Evolutionary conservation across 164 flowering plant genomes (phyloP).

Genomic region (Saururus chinensis): DNA sequence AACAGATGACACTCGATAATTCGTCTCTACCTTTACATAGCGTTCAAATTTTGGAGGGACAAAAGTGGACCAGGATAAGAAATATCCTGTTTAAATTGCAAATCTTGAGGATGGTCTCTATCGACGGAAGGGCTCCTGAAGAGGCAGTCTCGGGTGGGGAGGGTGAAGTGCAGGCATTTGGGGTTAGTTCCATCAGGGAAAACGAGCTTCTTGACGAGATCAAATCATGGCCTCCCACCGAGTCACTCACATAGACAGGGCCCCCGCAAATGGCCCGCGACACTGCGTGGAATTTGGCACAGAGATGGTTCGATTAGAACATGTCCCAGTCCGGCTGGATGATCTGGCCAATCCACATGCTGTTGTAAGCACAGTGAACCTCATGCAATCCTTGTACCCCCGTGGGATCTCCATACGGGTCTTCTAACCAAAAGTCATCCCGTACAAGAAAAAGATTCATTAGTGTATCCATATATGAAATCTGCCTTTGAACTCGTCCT

Average conservation of each 20-base stretch:
- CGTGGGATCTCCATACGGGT: constrained; percentile 85
- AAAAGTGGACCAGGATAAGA: not conserved
- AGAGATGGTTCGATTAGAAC: constrained; percentile 77
- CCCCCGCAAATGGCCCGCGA: constrained; percentile 90
- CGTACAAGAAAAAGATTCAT: constrained; percentile 23
- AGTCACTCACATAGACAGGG: constrained; percentile 75
- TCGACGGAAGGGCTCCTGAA: constrained; percentile 78
- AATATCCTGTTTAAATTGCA: constrained; percentile 80
- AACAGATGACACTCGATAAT: not conserved
- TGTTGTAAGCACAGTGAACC: constrained; percentile 91
- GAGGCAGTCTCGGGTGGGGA: constrained; percentile 80
- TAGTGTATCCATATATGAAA: not conserved
- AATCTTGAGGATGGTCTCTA: constrained; percentile 59
- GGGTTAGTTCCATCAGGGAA: constrained; percentile 81
- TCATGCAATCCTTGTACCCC: constrained; percentile 89
- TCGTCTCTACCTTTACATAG: no score
- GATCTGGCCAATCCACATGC: constrained; percentile 90
- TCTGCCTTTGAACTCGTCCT: no score
- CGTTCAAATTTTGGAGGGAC: not conserved
- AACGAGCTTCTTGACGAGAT: constrained; percentile 60
- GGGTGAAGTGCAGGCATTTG: constrained; percentile 60
- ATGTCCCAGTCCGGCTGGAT: constrained; percentile 95
- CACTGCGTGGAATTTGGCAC: constrained; percentile 77
- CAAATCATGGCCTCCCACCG: constrained; percentile 66
- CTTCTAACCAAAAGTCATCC: constrained; percentile 95